phyloP scores from a whole-genome alignment of 768 basidiomycete species.

The Rhodosporidiobolus sp. region DNA sequence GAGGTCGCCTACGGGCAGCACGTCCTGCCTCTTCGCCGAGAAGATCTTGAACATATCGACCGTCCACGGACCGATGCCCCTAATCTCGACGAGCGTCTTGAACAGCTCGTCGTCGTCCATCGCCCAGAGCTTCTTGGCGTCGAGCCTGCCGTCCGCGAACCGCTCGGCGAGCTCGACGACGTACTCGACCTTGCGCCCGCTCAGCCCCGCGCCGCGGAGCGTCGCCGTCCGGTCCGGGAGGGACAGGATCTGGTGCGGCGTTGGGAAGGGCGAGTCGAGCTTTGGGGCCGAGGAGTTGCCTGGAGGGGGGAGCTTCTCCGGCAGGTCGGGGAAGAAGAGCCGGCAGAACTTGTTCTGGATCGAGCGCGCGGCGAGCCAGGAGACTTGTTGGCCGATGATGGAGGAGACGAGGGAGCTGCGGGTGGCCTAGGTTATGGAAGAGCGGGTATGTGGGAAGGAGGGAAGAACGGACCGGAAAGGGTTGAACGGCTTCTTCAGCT shows the following conservation, averaged over 20 bases:
- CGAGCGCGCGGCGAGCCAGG: constrained; percentile 78
- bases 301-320: constrained; percentile 57
- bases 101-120: constrained; percentile 66
- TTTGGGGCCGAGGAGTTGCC: neutral
- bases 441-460: neutral
- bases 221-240: constrained; percentile 50
- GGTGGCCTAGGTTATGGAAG: too few species aligned
- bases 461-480: constrained; percentile 64
- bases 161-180: constrained; percentile 72
- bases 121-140: constrained; percentile 65
- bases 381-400: constrained; percentile 74
- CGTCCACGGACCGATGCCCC: constrained; percentile 53
- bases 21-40: constrained; percentile 69
- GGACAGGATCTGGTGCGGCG: constrained; percentile 63
- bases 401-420: constrained; percentile 50
- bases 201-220: constrained; percentile 72
- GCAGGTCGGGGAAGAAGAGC: constrained; percentile 68
- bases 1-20: constrained; percentile 60
- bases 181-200: constrained; percentile 84
- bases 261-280: constrained; percentile 57
- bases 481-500: constrained; percentile 63
- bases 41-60: constrained; percentile 80
- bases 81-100: constrained; percentile 59
- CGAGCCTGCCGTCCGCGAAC: constrained; percentile 76
- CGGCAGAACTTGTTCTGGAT: constrained; percentile 76